Percentiles rank a stretch among this genome's conserved stretches.
Conservation (phyloP, 257 asterid species). For the Solanum chmielewskii region DNA sequence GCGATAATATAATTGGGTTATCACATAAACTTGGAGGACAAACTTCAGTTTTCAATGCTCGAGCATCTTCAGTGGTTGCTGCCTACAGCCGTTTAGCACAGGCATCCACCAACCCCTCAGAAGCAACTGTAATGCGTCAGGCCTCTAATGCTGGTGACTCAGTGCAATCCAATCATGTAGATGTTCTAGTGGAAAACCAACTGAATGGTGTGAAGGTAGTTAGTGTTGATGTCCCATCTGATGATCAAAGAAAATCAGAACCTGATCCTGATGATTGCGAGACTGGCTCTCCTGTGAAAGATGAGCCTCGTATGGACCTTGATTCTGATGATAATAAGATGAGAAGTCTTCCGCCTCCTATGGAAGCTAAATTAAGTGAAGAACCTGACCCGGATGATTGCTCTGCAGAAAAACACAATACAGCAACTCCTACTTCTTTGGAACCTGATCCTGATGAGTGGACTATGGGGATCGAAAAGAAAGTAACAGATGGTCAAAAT, state of each 20-base stretch:
- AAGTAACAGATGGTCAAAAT: background rate
- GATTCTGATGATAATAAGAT: slow-evolving; percentile 9
- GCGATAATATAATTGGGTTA: slow-evolving; percentile 11
- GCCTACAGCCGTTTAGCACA: slow-evolving; percentile 59
- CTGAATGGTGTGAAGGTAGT: background rate
- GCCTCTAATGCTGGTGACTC: slow-evolving; percentile 12
- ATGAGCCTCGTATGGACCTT: slow-evolving; percentile 12
- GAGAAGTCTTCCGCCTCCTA: background rate
- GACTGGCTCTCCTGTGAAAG: slow-evolving; percentile 13
- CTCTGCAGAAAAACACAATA: slow-evolving; percentile 7
- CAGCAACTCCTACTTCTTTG: background rate
- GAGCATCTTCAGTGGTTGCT: slow-evolving; percentile 73
- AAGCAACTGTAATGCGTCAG: slow-evolving; percentile 21
- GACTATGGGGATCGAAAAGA: background rate
- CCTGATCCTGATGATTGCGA: slow-evolving; percentile 25
- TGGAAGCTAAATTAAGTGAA: slow-evolving; percentile 9
- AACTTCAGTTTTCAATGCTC: slow-evolving; percentile 45
- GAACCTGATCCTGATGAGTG: slow-evolving; percentile 24
- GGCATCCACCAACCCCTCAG: slow-evolving; percentile 14
- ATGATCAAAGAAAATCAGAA: slow-evolving; percentile 4
- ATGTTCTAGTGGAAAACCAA: background rate
- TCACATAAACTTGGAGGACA: slow-evolving; percentile 72
- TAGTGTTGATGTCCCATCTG: background rate
- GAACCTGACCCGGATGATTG: slow-evolving; percentile 13
- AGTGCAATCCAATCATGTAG: background rate